These are phyloP conservation scores for Yamadazyma taylorii DNA, from an alignment of 1,139 yeast genomes.

Conservation along the genomic window DNA sequence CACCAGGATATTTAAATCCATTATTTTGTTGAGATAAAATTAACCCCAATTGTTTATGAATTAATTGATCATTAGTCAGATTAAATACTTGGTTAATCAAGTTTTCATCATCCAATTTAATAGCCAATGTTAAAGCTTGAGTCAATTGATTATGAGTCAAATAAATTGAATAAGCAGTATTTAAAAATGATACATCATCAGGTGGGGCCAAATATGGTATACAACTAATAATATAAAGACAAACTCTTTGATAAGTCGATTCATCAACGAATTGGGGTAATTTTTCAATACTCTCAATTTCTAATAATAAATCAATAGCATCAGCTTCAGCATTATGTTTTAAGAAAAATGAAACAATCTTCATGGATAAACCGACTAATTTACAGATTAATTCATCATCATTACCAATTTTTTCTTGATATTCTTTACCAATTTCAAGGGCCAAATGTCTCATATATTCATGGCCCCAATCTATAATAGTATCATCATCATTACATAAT, in stretches of 20 bases:
- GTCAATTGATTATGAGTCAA: conserved; percentile 77
- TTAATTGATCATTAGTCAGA: conserved; percentile 64
- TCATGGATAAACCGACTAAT: conserved; percentile 65
- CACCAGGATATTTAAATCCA: conserved; percentile 63
- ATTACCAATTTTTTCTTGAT: conserved; percentile 63
- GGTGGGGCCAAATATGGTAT: conserved; percentile 96
- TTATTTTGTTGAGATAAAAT: conserved; percentile 86
- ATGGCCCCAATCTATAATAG: conserved; percentile 93
- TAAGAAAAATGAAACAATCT: conserved; percentile 85
- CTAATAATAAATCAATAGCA: conserved; percentile 90
- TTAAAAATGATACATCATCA: conserved; percentile 81
- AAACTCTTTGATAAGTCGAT: conserved; percentile 81
- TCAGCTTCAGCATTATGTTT: conserved; percentile 98
- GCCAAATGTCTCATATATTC: conserved; percentile 96
- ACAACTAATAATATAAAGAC: conserved; percentile 92
- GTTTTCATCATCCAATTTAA: conserved; percentile 80
- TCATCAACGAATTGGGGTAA: conserved; percentile 84
- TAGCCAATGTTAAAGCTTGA: conserved; percentile 87
- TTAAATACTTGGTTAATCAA: conserved; percentile 78
- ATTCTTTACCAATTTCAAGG: conserved; percentile 88
- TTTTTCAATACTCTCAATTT: conserved; percentile 82
- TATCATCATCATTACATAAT: conserved; percentile 49
- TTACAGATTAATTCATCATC: conserved; percentile 45
- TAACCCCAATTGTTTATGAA: conserved; percentile 90
- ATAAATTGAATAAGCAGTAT: conserved; percentile 90